These are phyloP conservation scores for Trametes coccinea DNA, from an alignment of 768 basidiomycete genomes.

Conservation along the genomic window DNA sequence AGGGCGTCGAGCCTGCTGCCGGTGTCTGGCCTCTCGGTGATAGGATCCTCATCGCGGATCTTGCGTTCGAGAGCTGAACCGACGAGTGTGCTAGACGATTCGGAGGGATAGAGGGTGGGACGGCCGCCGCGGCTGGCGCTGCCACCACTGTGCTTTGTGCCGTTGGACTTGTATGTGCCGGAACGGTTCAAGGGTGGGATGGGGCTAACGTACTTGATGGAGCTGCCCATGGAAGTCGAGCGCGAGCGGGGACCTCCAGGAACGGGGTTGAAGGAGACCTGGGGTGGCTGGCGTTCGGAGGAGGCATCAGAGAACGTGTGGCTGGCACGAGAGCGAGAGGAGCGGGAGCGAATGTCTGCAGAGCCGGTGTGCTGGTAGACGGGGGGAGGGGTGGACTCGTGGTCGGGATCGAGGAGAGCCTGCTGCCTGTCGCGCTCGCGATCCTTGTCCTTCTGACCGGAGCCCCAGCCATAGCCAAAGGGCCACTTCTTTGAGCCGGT, in stretches of 20 bases:
- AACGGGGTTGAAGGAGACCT: slow-evolving; percentile 8
- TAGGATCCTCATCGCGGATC: slow-evolving; percentile 57
- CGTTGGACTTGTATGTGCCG: slow-evolving; percentile 24
- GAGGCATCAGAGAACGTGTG: slow-evolving; percentile 1
- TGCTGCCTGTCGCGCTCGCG: slow-evolving; percentile 36
- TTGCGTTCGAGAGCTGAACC: slow-evolving; percentile 74
- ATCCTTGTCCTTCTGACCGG: slow-evolving; percentile 49
- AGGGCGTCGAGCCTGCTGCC: slow-evolving; percentile 59
- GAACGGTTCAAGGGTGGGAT: slow-evolving; percentile 22
- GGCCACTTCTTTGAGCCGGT: slow-evolving; percentile 39
- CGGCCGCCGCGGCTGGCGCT: slow-evolving; percentile 26
- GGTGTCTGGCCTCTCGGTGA: slow-evolving; percentile 57
- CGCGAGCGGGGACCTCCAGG: slow-evolving; percentile 3
- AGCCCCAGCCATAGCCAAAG: slow-evolving; percentile 75
- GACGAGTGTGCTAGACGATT: slow-evolving; percentile 73
- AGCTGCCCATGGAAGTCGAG: slow-evolving; percentile 5
- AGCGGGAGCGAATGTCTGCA: slow-evolving; percentile 8
- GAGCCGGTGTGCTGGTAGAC: slow-evolving; percentile 24
- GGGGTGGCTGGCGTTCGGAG: neutral
- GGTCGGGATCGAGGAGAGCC: slow-evolving; percentile 33
- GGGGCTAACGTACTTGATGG: neutral
- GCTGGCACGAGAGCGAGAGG: slow-evolving; percentile 7
- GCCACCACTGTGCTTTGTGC: slow-evolving; percentile 28
- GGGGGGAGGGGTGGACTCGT: slow-evolving; percentile 30
- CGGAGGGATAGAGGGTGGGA: slow-evolving; percentile 49